Percentiles rank a stretch among this genome's conserved stretches.
Evolutionary conservation across 441 rosid species (phyloP).

Genomic region (Aleurites moluccanus): DNA sequence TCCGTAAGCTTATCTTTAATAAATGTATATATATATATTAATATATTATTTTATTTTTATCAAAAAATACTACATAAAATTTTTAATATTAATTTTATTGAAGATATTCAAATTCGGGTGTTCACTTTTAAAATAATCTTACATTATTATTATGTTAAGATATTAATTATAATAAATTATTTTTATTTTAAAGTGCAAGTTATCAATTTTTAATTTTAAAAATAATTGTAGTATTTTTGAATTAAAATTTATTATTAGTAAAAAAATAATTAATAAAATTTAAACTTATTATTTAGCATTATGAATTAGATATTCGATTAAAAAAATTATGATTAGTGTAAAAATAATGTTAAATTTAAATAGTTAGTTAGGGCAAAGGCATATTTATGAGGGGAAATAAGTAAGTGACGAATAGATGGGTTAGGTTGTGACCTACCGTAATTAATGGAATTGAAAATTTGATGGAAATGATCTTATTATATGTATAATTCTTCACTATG

Average conservation of each 20-base stretch:
- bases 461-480: conserved; percentile 15
- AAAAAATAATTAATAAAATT: background rate
- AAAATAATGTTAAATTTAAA: conserved; percentile 19
- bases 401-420: conserved; percentile 30
- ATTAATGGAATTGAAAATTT: conserved; percentile 38
- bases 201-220: background rate
- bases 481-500: conserved; percentile 8
- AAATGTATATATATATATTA: background rate
- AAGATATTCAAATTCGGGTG: too few relatives aligned
- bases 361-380: conserved; percentile 26
- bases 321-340: too few relatives aligned
- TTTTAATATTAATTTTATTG: too few relatives aligned
- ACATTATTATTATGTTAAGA: too few relatives aligned
- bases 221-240: background rate
- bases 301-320: too few relatives aligned
- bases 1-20: conserved; percentile 3
- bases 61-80: too few relatives aligned
- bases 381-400: conserved; percentile 34
- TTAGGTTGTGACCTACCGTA: conserved; percentile 38
- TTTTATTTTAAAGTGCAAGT: too few relatives aligned
- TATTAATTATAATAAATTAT: too few relatives aligned
- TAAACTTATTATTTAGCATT: too few relatives aligned
- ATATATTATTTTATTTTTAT: background rate
- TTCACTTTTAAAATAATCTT: too few relatives aligned
- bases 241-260: background rate